A percentile compares a stretch with the other conserved stretches of the same genome.
These are phyloP conservation scores for Chionographis japonica DNA, from an alignment of 106 monocot species.

Conservation along the genomic window DNA sequence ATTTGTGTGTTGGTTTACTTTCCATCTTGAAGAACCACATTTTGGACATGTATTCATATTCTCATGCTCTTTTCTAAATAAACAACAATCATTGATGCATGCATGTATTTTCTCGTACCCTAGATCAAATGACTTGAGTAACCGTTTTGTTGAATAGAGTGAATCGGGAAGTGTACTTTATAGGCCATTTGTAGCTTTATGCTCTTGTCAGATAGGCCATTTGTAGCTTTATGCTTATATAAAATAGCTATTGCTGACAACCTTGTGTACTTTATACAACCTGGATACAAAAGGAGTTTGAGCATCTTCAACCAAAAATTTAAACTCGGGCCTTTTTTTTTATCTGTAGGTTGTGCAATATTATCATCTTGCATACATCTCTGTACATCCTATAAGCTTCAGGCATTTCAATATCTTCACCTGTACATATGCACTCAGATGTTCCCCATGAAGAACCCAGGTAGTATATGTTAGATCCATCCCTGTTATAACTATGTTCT, in stretches of 20 bases:
- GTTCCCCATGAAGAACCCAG: too few species aligned
- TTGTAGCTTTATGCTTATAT: too few species aligned
- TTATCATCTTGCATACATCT: too few species aligned
- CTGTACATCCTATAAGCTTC: too few species aligned
- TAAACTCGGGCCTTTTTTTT: too few species aligned
- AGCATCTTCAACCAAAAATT: neutral
- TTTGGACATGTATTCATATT: neutral
- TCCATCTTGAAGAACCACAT: neutral
- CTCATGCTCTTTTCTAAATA: conserved; percentile 3
- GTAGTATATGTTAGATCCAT: too few species aligned
- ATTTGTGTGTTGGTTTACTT: neutral
- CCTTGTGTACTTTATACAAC: neutral
- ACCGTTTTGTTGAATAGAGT: neutral
- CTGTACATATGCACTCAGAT: too few species aligned
- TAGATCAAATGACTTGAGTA: conserved; percentile 2
- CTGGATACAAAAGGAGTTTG: neutral
- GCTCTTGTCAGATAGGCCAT: too few species aligned
- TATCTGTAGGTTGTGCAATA: too few species aligned
- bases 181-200: neutral
- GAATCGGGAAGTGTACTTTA: neutral
- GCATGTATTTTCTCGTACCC: neutral
- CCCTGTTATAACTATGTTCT: too few species aligned
- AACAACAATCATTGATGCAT: neutral
- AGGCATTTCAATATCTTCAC: too few species aligned
- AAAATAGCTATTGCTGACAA: neutral